Conservation (phyloP, 768 basidiomycete species). For the Phlebiopsis gigantea region DNA sequence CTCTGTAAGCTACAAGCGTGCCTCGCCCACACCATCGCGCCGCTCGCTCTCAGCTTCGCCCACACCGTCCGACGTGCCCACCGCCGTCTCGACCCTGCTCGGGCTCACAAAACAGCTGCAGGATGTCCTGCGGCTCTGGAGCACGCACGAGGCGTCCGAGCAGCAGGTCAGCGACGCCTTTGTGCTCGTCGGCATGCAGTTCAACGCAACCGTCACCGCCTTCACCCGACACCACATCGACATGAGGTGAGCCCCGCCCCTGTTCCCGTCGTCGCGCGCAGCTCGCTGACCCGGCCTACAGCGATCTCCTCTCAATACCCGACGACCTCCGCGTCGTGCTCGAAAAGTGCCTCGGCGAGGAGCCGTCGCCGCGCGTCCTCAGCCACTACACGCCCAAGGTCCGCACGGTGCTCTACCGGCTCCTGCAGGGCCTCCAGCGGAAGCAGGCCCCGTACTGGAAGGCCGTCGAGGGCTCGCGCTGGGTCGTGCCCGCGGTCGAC, state of each 20-base stretch:
- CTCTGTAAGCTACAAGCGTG: slow-evolving; percentile 9
- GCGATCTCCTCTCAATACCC: slow-evolving; percentile 24
- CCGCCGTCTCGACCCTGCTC: slow-evolving; percentile 62
- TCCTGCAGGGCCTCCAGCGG: slow-evolving; percentile 36
- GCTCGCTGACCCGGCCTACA: not conserved
- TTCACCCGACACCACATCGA: slow-evolving; percentile 72
- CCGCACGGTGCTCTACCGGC: slow-evolving; percentile 29
- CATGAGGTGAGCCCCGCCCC: slow-evolving; percentile 51
- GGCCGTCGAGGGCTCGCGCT: slow-evolving; percentile 18
- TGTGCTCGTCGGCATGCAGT: slow-evolving; percentile 84
- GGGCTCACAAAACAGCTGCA: slow-evolving; percentile 81
- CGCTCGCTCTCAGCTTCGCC: slow-evolving; percentile 4
- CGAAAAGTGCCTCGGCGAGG: slow-evolving; percentile 41
- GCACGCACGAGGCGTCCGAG: slow-evolving; percentile 50
- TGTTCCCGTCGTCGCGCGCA: not conserved
- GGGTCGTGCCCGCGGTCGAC: not conserved
- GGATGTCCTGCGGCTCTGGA: slow-evolving; percentile 68
- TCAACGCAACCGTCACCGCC: slow-evolving; percentile 72
- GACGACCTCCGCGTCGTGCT: slow-evolving; percentile 33
- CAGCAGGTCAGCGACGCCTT: slow-evolving; percentile 84
- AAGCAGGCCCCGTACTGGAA: slow-evolving; percentile 38
- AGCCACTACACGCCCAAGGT: slow-evolving; percentile 34
- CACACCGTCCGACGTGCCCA: slow-evolving; percentile 42
- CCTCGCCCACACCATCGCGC: not conserved
- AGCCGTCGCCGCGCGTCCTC: slow-evolving; percentile 28